Percentiles rank a stretch among this genome's conserved stretches.
These are phyloP conservation scores for Alternaria viburni DNA, from an alignment of 2,329 filamentous ascomycete species.

Conservation along the genomic window DNA sequence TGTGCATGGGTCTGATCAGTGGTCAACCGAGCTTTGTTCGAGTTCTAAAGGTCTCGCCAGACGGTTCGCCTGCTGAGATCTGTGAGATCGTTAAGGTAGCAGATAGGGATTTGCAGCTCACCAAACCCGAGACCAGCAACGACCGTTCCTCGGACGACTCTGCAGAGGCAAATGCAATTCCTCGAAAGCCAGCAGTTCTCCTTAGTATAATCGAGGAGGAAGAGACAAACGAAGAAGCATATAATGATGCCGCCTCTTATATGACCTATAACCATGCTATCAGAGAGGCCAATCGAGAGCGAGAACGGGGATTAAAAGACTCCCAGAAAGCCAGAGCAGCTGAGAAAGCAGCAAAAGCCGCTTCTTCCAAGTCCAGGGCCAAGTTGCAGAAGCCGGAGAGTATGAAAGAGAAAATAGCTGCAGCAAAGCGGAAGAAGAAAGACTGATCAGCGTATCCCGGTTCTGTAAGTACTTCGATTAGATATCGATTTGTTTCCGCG, in stretches of 20 bases:
- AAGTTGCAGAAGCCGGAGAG: not conserved
- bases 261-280: not conserved
- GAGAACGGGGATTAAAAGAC: not conserved
- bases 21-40: not conserved
- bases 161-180: not conserved
- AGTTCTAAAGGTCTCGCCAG: not conserved
- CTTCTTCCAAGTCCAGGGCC: not conserved
- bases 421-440: not conserved
- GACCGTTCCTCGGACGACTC: not conserved
- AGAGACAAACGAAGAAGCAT: not conserved
- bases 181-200: not conserved
- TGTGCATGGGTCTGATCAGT: not conserved
- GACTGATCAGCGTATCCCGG: accelerated
- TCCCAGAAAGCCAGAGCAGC: not conserved
- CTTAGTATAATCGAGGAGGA: not conserved
- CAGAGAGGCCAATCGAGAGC: no score
- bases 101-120: not conserved
- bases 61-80: not conserved
- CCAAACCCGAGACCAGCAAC: not conserved
- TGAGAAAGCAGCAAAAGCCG: not conserved
- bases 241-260: not conserved
- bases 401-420: not conserved
- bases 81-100: not conserved
- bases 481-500: not conserved
- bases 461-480: not conserved